Conservation (phyloP, 1,139 yeast species). For the Saccharomyces hybrid region DNA sequence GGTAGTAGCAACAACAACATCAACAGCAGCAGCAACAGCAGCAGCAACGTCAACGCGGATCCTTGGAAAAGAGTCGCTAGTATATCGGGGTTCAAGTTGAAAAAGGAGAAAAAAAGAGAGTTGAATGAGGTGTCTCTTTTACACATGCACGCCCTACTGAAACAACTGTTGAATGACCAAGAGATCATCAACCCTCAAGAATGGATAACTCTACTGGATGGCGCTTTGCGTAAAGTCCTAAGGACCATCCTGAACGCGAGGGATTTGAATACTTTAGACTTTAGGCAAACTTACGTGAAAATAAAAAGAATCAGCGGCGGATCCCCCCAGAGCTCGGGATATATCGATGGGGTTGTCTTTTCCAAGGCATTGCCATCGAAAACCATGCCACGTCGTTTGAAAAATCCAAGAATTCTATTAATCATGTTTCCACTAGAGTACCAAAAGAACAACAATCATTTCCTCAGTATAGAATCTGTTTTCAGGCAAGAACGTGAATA, state of each 20-base stretch:
- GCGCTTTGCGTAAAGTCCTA: slow-evolving; percentile 40
- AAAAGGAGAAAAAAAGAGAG: slow-evolving; percentile 23
- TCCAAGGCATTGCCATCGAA: slow-evolving; percentile 78
- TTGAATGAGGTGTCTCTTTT: slow-evolving; percentile 32
- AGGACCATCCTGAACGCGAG: slow-evolving; percentile 48
- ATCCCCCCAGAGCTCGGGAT: slow-evolving; percentile 48
- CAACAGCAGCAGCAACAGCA: slow-evolving; percentile 1
- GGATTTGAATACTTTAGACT: slow-evolving; percentile 70
- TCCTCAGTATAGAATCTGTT: slow-evolving; percentile 75
- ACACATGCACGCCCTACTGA: slow-evolving; percentile 33
- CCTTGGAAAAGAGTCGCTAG: slow-evolving; percentile 20
- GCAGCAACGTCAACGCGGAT: slow-evolving; percentile 4
- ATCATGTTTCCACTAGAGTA: slow-evolving; percentile 89
- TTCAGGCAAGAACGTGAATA: slow-evolving; percentile 86
- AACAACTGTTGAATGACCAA: slow-evolving; percentile 66
- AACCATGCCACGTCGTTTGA: slow-evolving; percentile 59
- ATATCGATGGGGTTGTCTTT: slow-evolving; percentile 74
- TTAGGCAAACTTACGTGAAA: slow-evolving; percentile 72
- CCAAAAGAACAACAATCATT: slow-evolving; percentile 58
- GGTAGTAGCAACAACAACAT: background rate
- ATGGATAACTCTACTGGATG: slow-evolving; percentile 46
- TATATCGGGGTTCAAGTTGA: slow-evolving; percentile 10
- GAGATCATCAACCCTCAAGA: slow-evolving; percentile 49
- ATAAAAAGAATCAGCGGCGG: slow-evolving; percentile 82
- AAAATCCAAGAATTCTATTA: slow-evolving; percentile 68